Percentiles rank a stretch among this genome's conserved stretches.
These are phyloP conservation scores for Populus davidiana DNA, from an alignment of 345 rosid genomes.

Conservation along the genomic window DNA sequence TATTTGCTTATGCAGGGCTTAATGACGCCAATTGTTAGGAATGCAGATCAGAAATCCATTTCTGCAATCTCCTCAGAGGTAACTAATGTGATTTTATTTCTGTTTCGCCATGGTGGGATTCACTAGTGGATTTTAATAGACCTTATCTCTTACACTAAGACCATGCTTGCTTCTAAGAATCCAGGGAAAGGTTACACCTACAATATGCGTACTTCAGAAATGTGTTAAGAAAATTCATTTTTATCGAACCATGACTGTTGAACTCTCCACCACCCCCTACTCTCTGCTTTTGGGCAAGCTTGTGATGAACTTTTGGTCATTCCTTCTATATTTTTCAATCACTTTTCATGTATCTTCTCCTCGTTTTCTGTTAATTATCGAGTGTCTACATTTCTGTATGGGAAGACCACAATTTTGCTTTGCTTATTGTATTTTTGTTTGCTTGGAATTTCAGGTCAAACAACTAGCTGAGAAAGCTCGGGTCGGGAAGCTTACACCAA, in stretches of 20 bases:
- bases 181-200: background rate
- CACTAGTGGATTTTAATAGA: too few species aligned
- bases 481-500: slow-evolving; percentile 81
- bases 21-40: slow-evolving; percentile 89
- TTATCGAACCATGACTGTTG: too few species aligned
- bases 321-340: background rate
- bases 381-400: background rate
- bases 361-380: background rate
- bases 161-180: background rate
- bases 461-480: slow-evolving; percentile 94
- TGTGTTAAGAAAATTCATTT: too few species aligned
- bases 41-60: slow-evolving; percentile 92
- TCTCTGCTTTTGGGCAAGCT: too few species aligned
- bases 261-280: too few species aligned
- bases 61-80: slow-evolving; percentile 86
- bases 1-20: slow-evolving; percentile 60
- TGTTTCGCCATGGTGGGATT: too few species aligned
- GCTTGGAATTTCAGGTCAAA: slow-evolving; percentile 56
- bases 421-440: background rate
- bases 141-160: background rate
- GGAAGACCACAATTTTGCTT: background rate
- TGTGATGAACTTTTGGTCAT: background rate
- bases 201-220: too few species aligned
- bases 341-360: background rate
- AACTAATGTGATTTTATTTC: background rate